A percentile compares a stretch with the other conserved stretches of the same genome.
phyloP scores from a whole-genome alignment of 805 yeast species.

The Blastobotrys chiropterorum region DNA sequence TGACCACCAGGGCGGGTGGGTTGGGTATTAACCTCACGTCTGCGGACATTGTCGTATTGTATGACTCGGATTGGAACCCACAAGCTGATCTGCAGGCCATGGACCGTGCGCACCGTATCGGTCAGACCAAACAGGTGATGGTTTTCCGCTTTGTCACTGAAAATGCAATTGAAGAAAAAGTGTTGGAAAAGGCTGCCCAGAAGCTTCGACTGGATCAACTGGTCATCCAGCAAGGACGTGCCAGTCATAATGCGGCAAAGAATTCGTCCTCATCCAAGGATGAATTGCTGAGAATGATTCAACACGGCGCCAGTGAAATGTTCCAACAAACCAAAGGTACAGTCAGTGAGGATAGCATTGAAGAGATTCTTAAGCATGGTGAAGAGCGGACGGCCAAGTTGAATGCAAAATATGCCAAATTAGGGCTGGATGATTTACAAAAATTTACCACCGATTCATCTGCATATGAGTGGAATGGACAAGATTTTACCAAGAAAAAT shows the following conservation, averaged over 20 bases:
- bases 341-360: constrained; percentile 42
- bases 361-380: constrained; percentile 71
- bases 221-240: constrained; percentile 87
- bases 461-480: constrained; percentile 94
- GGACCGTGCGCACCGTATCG: constrained; percentile 97
- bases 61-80: constrained; percentile 97
- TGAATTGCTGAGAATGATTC: constrained; percentile 89
- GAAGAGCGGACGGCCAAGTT: constrained; percentile 73
- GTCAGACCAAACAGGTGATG: constrained; percentile 90
- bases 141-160: constrained; percentile 92
- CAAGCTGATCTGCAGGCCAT: constrained; percentile 96
- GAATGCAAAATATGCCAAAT: constrained; percentile 72
- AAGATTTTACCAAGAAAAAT: constrained; percentile 56
- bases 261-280: constrained; percentile 47
- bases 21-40: constrained; percentile 86
- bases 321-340: constrained; percentile 44
- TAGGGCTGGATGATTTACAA: constrained; percentile 90
- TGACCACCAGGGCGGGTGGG: constrained; percentile 97
- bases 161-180: constrained; percentile 94
- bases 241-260: constrained; percentile 35
- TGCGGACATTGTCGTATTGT: constrained; percentile 84
- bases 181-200: constrained; percentile 92
- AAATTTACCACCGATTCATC: constrained; percentile 79
- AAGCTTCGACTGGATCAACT: constrained; percentile 86
- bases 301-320: constrained; percentile 88